Evolutionary conservation across 768 basidiomycete genomes (phyloP).

Genomic region (Boletus vinaceobasis): DNA sequence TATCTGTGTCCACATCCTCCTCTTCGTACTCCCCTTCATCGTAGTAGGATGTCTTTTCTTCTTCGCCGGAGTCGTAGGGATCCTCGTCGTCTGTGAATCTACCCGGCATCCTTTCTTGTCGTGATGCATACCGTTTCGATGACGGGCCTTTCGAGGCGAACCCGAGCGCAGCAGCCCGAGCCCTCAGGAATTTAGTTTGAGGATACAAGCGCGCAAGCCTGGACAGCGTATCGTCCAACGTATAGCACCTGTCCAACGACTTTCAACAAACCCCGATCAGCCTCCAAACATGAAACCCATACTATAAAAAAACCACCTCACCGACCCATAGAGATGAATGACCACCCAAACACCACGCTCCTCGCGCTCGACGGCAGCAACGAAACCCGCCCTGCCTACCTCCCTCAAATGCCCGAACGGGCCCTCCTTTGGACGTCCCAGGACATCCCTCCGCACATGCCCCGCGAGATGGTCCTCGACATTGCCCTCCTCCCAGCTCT

Average conservation of each 20-base stretch:
- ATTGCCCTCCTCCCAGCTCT: constrained; percentile 40
- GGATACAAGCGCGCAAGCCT: constrained; percentile 67
- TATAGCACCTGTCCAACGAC: constrained; percentile 74
- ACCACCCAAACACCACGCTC: constrained; percentile 72
- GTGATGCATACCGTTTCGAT: constrained; percentile 7
- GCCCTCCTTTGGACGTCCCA: constrained; percentile 50
- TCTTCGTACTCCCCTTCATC: constrained; percentile 50
- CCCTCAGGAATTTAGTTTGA: constrained; percentile 77
- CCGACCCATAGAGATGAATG: constrained; percentile 81
- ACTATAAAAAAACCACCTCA: constrained; percentile 34
- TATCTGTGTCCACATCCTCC: constrained; percentile 69
- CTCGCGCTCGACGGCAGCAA: constrained; percentile 73
- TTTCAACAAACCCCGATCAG: constrained; percentile 27
- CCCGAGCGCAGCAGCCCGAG: constrained; percentile 70
- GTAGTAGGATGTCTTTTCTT: constrained; percentile 28
- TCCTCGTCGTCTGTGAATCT: constrained; percentile 40
- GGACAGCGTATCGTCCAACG: constrained; percentile 64
- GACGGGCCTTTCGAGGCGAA: constrained; percentile 49
- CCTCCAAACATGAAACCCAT: not conserved
- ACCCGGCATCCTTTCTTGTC: constrained; percentile 22
- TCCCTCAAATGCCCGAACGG: constrained; percentile 78
- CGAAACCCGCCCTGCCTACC: constrained; percentile 69
- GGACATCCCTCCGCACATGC: constrained; percentile 36
- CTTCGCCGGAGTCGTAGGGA: constrained; percentile 39
- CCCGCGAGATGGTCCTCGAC: constrained; percentile 5